Conservation (phyloP, 1,284 basidiomycete species). For the Coniophora puteana region DNA sequence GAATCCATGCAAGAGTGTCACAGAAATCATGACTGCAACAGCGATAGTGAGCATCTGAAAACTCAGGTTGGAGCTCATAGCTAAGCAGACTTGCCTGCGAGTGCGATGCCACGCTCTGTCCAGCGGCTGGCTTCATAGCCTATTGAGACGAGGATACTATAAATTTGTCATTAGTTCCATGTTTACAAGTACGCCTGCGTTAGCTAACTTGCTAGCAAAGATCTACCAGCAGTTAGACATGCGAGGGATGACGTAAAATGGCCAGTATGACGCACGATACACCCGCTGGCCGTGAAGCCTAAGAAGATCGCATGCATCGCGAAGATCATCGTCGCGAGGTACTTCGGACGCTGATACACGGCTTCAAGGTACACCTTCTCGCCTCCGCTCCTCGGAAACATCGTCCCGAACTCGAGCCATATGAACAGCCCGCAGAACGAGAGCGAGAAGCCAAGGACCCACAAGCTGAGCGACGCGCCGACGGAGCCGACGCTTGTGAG, state of each 20-base stretch:
- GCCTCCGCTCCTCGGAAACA: slow-evolving; percentile 43
- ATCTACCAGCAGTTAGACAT: slow-evolving; percentile 2
- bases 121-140: slow-evolving; percentile 37
- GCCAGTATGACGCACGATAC: slow-evolving; percentile 35
- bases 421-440: slow-evolving; percentile 42
- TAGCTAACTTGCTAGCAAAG: slow-evolving; percentile 27
- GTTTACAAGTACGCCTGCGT: background rate
- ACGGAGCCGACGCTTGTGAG: slow-evolving; percentile 39
- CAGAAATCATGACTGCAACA: slow-evolving; percentile 38
- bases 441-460: slow-evolving; percentile 44
- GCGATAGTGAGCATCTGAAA: too few species aligned
- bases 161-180: background rate
- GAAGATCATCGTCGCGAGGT: slow-evolving; percentile 38
- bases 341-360: slow-evolving; percentile 36
- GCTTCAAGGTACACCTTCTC: slow-evolving; percentile 46
- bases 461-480: slow-evolving; percentile 42
- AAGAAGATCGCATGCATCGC: slow-evolving; percentile 39
- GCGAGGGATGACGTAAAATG: background rate
- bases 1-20: slow-evolving; percentile 42
- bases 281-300: slow-evolving; percentile 47
- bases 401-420: slow-evolving; percentile 44
- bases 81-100: slow-evolving; percentile 35
- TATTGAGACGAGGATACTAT: slow-evolving; percentile 40
- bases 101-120: slow-evolving; percentile 46
- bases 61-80: background rate